Percentiles rank a stretch among this genome's conserved stretches.
These are phyloP conservation scores for Podaxis carcinomalis DNA, from an alignment of 768 basidiomycete species.

Conservation along the genomic window DNA sequence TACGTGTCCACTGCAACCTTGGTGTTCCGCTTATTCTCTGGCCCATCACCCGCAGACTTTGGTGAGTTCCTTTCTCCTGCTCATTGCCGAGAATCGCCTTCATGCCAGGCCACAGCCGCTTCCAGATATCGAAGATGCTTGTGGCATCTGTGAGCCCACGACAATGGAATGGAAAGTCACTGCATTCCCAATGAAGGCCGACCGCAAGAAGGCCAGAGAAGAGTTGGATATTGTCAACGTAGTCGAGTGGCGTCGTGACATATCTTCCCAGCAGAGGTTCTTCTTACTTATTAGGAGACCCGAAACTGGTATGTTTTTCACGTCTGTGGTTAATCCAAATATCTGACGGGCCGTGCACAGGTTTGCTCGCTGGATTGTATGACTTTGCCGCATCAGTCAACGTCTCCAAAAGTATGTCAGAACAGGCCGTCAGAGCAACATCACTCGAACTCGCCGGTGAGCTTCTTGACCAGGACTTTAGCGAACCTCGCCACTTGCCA, in stretches of 20 bases:
- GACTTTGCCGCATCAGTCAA: slow-evolving; percentile 76
- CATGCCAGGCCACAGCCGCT: not conserved
- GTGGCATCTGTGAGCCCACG: slow-evolving; percentile 62
- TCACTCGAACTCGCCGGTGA: slow-evolving; percentile 38
- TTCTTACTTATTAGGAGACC: slow-evolving; percentile 82
- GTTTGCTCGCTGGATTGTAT: slow-evolving; percentile 84
- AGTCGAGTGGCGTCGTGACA: slow-evolving; percentile 64
- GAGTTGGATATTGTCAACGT: slow-evolving; percentile 84
- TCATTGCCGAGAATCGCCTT: not conserved
- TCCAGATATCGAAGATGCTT: slow-evolving; percentile 74
- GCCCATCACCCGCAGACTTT: slow-evolving; percentile 6
- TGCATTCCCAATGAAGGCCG: slow-evolving; percentile 83
- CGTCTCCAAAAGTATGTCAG: slow-evolving; percentile 41
- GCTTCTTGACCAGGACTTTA: slow-evolving; percentile 26
- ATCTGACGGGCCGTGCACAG: slow-evolving; percentile 32
- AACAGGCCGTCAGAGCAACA: slow-evolving; percentile 31
- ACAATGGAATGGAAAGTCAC: slow-evolving; percentile 43
- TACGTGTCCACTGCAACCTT: slow-evolving; percentile 62
- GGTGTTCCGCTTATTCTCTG: slow-evolving; percentile 62
- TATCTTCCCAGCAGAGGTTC: slow-evolving; percentile 38
- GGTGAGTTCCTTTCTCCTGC: slow-evolving; percentile 7
- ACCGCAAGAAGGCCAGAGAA: slow-evolving; percentile 77
- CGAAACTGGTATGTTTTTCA: slow-evolving; percentile 57
- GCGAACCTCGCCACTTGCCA: not conserved
- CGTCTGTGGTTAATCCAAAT: too few species aligned